Evolutionary conservation across 2,329 filamentous ascomycete species (phyloP).

Genomic region (Lomentospora prolificans): DNA sequence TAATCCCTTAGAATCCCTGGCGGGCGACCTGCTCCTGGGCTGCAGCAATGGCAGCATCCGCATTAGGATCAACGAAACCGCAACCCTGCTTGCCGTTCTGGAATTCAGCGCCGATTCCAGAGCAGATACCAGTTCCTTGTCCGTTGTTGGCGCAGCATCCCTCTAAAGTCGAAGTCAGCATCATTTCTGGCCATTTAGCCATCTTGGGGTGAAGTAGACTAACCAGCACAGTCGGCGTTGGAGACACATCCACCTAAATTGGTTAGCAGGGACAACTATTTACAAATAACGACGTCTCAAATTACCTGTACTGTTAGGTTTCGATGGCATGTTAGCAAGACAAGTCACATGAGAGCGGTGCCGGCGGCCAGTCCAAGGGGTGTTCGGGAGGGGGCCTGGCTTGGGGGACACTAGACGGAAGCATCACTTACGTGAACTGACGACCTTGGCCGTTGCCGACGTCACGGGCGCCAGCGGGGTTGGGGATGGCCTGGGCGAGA

Average conservation of each 20-base stretch:
- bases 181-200: no score
- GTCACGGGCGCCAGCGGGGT: constrained; percentile 17
- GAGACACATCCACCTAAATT: constrained; percentile 20
- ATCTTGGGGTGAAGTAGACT: not conserved
- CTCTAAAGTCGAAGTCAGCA: no score
- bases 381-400: no score
- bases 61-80: constrained; percentile 18
- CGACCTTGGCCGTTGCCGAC: constrained; percentile 16
- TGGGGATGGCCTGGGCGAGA: constrained; percentile 15
- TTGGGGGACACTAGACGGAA: no score
- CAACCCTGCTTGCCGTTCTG: constrained; percentile 23
- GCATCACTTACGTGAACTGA: not conserved
- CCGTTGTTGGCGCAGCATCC: constrained; percentile 19
- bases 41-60: constrained; percentile 8
- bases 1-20: constrained; percentile 13
- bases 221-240: constrained; percentile 16
- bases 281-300: not conserved
- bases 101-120: constrained; percentile 18
- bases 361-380: no score
- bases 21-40: constrained; percentile 10
- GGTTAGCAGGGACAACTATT: constrained; percentile 17
- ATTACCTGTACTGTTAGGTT: no score
- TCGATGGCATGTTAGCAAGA: not conserved
- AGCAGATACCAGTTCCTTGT: constrained; percentile 19
- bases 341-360: no score